Evolutionary conservation across 345 rosid species (phyloP).

Genomic region (Atalantia buxifolia): DNA sequence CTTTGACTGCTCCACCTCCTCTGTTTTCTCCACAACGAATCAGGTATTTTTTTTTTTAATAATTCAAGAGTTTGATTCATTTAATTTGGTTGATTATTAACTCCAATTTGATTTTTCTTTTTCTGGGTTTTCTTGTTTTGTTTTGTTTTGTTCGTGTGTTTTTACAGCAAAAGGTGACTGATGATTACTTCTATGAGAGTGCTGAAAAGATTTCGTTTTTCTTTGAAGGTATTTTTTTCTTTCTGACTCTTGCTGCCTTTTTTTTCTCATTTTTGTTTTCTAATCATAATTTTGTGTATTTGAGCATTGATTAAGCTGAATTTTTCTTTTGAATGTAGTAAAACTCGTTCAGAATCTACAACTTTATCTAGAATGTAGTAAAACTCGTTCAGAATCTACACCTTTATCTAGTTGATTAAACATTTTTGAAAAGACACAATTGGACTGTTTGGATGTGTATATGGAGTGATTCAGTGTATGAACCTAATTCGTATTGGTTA

Average conservation of each 20-base stretch:
- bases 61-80: neutral
- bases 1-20: constrained; percentile 61
- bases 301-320: neutral
- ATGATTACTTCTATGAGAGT: constrained; percentile 85
- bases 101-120: neutral
- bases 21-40: constrained; percentile 85
- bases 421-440: neutral
- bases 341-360: neutral
- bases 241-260: neutral
- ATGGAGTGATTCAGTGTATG: neutral
- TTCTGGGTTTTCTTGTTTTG: neutral
- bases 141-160: neutral
- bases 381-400: neutral
- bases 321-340: neutral
- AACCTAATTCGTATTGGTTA: neutral
- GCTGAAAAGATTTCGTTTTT: constrained; percentile 83
- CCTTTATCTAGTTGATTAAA: neutral
- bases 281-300: neutral
- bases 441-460: neutral
- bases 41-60: constrained; percentile 44
- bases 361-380: neutral
- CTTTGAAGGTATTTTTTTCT: constrained; percentile 75
- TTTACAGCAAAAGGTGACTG: constrained; percentile 48
- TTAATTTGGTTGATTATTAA: neutral
- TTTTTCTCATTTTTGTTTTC: neutral